A percentile compares a stretch with the other conserved stretches of the same genome.
These are phyloP conservation scores for Cyclocybe cylindracea DNA, from an alignment of 768 basidiomycete species.

Conservation along the genomic window DNA sequence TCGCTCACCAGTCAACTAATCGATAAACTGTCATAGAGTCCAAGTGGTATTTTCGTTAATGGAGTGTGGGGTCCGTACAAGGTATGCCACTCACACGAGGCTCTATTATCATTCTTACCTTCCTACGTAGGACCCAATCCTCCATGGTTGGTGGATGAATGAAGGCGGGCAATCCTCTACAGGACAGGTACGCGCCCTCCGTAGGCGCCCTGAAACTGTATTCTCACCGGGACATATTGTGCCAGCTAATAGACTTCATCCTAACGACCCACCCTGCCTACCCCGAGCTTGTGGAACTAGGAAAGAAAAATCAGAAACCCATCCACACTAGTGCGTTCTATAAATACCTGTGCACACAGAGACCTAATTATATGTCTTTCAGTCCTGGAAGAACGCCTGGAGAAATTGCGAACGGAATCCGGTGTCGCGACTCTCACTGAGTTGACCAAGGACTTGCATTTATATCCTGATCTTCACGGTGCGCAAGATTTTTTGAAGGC, in stretches of 20 bases:
- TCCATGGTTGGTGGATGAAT: conserved; percentile 99
- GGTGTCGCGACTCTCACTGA: conserved; percentile 70
- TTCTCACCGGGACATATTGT: not conserved
- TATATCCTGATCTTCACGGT: conserved; percentile 97
- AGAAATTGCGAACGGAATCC: conserved; percentile 59
- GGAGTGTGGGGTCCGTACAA: conserved; percentile 94
- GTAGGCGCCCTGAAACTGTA: not conserved
- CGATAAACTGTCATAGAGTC: conserved; percentile 49
- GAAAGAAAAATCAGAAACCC: conserved; percentile 57
- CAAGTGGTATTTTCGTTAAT: conserved; percentile 80
- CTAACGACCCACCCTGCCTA: conserved; percentile 91
- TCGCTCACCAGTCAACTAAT: not conserved
- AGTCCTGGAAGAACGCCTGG: conserved; percentile 78
- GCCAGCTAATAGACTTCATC: conserved; percentile 89
- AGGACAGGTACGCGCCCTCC: conserved; percentile 65
- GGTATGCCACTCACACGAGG: conserved; percentile 30
- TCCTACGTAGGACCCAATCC: conserved; percentile 71
- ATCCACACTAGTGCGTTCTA: conserved; percentile 53
- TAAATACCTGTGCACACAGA: not conserved
- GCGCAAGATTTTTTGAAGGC: not conserved
- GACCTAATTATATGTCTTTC: not conserved
- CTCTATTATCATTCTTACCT: not conserved
- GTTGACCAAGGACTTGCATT: conserved; percentile 85
- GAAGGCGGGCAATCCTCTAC: conserved; percentile 99
- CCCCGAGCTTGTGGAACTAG: conserved; percentile 61